Evolutionary conservation across 2,329 filamentous ascomycete genomes (phyloP), one percentile per base, ranked within the genome.

Genomic region (Hypomyces perniciosus): DNA sequence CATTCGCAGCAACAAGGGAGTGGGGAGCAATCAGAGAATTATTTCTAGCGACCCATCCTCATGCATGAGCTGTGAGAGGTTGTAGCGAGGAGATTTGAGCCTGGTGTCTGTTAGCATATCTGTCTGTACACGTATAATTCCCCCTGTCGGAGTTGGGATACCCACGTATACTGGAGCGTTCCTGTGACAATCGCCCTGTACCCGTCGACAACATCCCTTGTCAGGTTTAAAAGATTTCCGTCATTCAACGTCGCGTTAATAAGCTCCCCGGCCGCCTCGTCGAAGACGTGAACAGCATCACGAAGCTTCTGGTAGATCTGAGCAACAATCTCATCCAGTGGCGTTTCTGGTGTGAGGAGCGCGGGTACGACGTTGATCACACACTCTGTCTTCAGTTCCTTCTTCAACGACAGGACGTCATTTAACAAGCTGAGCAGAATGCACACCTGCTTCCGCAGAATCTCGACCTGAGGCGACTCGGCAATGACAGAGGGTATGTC

Each of bases 31-130:
- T 50, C 38, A 53, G 40, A 46, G 35, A 28, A 54, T 31, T 48
- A 69, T 64, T 28, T 60, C 57, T 51, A 70, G 53, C n/a, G 62
- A 64, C 8, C 65, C 67, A 31, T 70, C 65, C 33, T 62, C 51
- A 39, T 59, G 59, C 29, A 64, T 47, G 41, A 64, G 61, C 39
- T 62, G 58, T 4, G 53, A 56, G 13, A 70, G 50, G 28, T 57
- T 62, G 51, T 70, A 69, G 35, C 68, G 59, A 20, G 61, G 61
- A 8, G 67, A 69, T 39, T 59, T 59, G 39, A 66, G 53, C 3
- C 67, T 69, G 28, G 6, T 37, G 9, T 7, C 20, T 2, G 20
- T 20, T n/a, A 13, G 8, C 31, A 10, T 27, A 28, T 51, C 10
- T 44, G 38, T 35, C 46, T 12, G 30, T 40, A 43, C 13, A 39